Evolutionary conservation across 176 grass and related monocot genomes (phyloP).

Genomic region (Aechmea fasciata): DNA sequence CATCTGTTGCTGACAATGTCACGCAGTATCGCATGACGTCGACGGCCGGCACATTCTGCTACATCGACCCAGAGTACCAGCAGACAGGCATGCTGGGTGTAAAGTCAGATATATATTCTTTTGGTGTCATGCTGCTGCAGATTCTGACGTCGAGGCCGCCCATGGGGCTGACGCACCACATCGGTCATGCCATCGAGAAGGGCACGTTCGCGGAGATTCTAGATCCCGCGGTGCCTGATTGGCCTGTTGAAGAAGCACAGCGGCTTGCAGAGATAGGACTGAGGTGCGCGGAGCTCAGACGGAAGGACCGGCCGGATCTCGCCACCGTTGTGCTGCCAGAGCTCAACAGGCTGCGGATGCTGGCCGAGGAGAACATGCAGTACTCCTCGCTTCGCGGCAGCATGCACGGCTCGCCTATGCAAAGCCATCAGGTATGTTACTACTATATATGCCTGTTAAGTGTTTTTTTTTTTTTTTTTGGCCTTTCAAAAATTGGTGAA

Average conservation of each 20-base stretch:
- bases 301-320: conserved; percentile 78
- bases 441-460: neutral
- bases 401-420: conserved; percentile 21
- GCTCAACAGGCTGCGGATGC: conserved; percentile 40
- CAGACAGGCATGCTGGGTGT: conserved; percentile 83
- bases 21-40: conserved; percentile 90
- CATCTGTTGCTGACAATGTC: conserved; percentile 52
- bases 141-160: conserved; percentile 55
- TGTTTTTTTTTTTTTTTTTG: neutral
- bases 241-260: conserved; percentile 62
- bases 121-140: conserved; percentile 90
- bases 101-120: conserved; percentile 88
- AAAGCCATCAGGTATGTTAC: conserved; percentile 26
- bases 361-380: conserved; percentile 54
- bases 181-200: conserved; percentile 52
- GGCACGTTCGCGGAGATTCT: conserved; percentile 48
- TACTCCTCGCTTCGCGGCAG: conserved; percentile 8
- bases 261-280: conserved; percentile 52
- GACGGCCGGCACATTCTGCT: conserved; percentile 84
- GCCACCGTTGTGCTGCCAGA: conserved; percentile 58
- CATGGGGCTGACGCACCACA: conserved; percentile 76
- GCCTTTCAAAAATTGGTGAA: neutral
- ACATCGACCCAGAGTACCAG: conserved; percentile 98
- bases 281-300: conserved; percentile 58
- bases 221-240: conserved; percentile 51